Evolutionary conservation across 129 eudicot species (phyloP).

Genomic region (Sambucus nigra): DNA sequence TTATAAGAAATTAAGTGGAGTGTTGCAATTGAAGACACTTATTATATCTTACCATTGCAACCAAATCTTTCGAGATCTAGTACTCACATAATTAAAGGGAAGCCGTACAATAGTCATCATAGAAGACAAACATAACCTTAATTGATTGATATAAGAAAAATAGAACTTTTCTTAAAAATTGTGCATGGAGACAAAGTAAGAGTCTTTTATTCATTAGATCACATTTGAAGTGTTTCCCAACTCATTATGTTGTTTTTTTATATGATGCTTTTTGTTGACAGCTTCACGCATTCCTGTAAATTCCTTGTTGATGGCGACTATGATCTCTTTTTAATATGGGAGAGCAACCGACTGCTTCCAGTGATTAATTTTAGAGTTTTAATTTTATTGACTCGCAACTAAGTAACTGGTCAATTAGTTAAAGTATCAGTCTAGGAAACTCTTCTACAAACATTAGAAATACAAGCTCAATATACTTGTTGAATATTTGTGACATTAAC

Average conservation of each 20-base stretch:
- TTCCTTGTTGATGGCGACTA: not conserved
- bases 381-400: too few relatives aligned
- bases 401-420: too few relatives aligned
- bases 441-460: too few relatives aligned
- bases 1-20: not conserved
- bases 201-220: not conserved
- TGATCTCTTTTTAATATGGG: not conserved
- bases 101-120: slow-evolving; percentile 1
- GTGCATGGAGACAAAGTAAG: not conserved
- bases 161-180: not conserved
- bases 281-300: slow-evolving; percentile 5
- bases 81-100: not conserved
- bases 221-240: not conserved
- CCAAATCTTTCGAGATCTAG: slow-evolving; percentile 15
- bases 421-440: too few relatives aligned
- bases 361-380: slow-evolving; percentile 1
- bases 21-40: not conserved
- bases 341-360: slow-evolving; percentile 3
- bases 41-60: not conserved
- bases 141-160: not conserved
- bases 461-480: too few relatives aligned
- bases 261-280: not conserved
- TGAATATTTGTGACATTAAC: too few relatives aligned
- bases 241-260: not conserved
- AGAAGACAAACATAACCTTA: slow-evolving; percentile 3